phyloP scores from a whole-genome alignment of 177 flowering plant species.

The Vitis hybrid region DNA sequence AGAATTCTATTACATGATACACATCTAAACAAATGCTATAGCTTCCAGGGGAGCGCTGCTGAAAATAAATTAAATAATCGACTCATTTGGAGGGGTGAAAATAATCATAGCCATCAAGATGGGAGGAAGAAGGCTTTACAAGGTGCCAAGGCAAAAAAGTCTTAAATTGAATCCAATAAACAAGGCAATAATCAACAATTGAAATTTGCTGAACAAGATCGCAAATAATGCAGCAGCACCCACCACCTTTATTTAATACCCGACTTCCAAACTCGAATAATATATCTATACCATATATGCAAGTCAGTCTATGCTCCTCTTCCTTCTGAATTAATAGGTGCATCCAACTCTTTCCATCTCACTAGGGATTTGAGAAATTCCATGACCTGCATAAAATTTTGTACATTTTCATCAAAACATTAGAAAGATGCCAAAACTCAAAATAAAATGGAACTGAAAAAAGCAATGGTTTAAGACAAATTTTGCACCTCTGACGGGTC shows the following conservation, averaged over 20 bases:
- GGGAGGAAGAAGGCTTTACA: too few relatives aligned
- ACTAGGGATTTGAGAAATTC: conserved; percentile 49
- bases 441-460: not conserved
- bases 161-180: too few relatives aligned
- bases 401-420: not conserved
- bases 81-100: not conserved
- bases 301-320: conserved; percentile 3
- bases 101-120: too few relatives aligned
- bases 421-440: not conserved
- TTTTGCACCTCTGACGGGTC: conserved; percentile 60
- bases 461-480: not conserved
- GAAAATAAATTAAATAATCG: too few relatives aligned
- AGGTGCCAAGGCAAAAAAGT: too few relatives aligned
- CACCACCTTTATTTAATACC: conserved; percentile 1
- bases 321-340: not conserved
- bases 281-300: not conserved
- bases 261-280: not conserved
- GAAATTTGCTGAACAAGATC: not conserved
- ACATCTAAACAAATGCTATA: too few relatives aligned
- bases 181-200: too few relatives aligned
- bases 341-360: conserved; percentile 38
- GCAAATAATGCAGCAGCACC: not conserved
- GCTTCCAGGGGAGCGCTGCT: too few relatives aligned
- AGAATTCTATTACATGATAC: too few relatives aligned
- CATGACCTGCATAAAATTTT: conserved; percentile 43